Conservation (phyloP, 768 basidiomycete genomes). For the Tricholoma terreum region DNA sequence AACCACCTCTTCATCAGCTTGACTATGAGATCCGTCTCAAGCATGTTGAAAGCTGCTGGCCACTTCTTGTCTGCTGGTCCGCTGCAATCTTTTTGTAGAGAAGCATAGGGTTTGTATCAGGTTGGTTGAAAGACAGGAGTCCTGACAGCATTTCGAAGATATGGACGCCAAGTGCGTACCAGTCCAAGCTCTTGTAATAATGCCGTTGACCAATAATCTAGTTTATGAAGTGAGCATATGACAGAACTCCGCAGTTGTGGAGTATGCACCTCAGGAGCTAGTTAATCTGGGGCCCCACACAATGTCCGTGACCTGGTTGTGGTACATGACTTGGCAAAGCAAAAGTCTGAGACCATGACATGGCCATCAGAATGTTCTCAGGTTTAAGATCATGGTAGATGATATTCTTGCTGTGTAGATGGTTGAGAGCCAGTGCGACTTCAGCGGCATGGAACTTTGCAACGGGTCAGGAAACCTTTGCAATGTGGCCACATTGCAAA, state of each 20-base stretch:
- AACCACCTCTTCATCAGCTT: slow-evolving; percentile 79
- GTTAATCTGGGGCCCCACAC: slow-evolving; percentile 94
- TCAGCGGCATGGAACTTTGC: slow-evolving; percentile 98
- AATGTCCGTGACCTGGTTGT: slow-evolving; percentile 93
- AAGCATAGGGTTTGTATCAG: slow-evolving; percentile 76
- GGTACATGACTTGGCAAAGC: slow-evolving; percentile 88
- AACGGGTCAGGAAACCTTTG: slow-evolving; percentile 96
- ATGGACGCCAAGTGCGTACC: slow-evolving; percentile 97
- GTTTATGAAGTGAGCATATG: not conserved
- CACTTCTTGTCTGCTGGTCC: slow-evolving; percentile 76
- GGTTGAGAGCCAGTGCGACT: slow-evolving; percentile 88
- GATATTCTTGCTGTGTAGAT: slow-evolving; percentile 83
- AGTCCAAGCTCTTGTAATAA: slow-evolving; percentile 96
- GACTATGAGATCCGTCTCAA: slow-evolving; percentile 85
- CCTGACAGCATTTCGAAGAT: slow-evolving; percentile 98
- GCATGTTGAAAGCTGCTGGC: slow-evolving; percentile 67
- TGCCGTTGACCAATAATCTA: slow-evolving; percentile 78
- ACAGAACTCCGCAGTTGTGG: slow-evolving; percentile 8
- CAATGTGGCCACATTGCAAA: slow-evolving; percentile 14
- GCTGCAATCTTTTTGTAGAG: slow-evolving; percentile 89
- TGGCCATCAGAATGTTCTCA: slow-evolving; percentile 96
- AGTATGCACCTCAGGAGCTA: slow-evolving; percentile 80
- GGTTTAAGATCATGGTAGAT: slow-evolving; percentile 98
- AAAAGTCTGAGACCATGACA: slow-evolving; percentile 96
- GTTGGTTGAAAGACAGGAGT: slow-evolving; percentile 90